phyloP scores from a whole-genome alignment of 2,329 filamentous ascomycete species.

The Pseudocercospora ulei region DNA sequence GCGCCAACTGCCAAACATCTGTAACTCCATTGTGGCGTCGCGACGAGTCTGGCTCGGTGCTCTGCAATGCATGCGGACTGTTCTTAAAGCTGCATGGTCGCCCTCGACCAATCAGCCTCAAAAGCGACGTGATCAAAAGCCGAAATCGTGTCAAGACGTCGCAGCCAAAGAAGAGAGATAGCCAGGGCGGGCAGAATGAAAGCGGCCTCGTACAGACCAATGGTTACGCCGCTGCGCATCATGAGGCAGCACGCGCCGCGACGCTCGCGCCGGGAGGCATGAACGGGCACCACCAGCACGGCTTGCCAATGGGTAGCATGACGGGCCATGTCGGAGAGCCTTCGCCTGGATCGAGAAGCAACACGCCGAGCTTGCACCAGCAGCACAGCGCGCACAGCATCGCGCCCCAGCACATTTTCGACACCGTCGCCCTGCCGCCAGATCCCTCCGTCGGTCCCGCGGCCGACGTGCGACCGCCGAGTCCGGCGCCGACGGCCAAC shows the following conservation, averaged over 20 bases:
- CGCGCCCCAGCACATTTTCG: slow-evolving; percentile 69
- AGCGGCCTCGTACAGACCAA: slow-evolving; percentile 14
- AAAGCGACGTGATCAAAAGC: slow-evolving; percentile 99
- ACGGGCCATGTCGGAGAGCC: slow-evolving; percentile 15
- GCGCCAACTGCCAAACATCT: slow-evolving; percentile 90
- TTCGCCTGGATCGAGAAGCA: slow-evolving; percentile 51
- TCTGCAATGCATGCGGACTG: slow-evolving; percentile 96
- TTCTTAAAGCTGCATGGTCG: slow-evolving; percentile 95
- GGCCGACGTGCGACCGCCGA: slow-evolving; percentile 43
- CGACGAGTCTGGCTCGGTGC: slow-evolving; percentile 87
- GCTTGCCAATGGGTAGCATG: slow-evolving; percentile 18
- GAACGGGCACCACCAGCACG: slow-evolving; percentile 15
- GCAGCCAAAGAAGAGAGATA: slow-evolving; percentile 55
- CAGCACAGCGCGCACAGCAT: slow-evolving; percentile 51
- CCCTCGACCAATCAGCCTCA: slow-evolving; percentile 85
- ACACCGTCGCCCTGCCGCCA: slow-evolving; percentile 56
- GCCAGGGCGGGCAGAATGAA: slow-evolving; percentile 19
- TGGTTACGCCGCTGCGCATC: slow-evolving; percentile 20
- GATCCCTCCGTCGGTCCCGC: slow-evolving; percentile 54
- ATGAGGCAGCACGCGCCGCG: slow-evolving; percentile 15
- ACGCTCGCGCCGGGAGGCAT: slow-evolving; percentile 27
- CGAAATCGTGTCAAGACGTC: slow-evolving; percentile 94
- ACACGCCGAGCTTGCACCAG: slow-evolving; percentile 62
- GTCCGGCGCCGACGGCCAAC: slow-evolving; percentile 51
- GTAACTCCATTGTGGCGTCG: slow-evolving; percentile 95